Evolutionary conservation across 2,329 filamentous ascomycete species (phyloP), one percentile per base, ranked within the genome.

Genomic region (Aspergillus felis): DNA sequence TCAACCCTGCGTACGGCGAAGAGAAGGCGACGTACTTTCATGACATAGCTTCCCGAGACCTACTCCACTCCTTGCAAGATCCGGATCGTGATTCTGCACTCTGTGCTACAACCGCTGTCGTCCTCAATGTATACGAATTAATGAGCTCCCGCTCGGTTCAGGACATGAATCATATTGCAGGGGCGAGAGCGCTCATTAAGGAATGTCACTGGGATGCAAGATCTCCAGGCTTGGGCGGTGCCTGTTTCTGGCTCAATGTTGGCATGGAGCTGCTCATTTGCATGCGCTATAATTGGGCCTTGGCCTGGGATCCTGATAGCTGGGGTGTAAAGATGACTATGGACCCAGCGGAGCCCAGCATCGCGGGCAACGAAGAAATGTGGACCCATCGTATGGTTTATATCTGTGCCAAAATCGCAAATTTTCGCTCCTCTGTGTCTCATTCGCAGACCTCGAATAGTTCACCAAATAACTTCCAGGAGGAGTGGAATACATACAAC

Each of bases 221-320:
- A 60, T 89, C 89, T 38, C 83, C 82, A 1, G 92, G 92, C 0
- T 85, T 96, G 22, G 92, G 91, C 0, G 85, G 87, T 0, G 91
- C 92, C 1, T 97, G 92, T 72, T 97, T 97, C 76, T 97, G 93
- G 92, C 80, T 97, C 41, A 96, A 95, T 66, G 87, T 96, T 17
- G 89, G 88, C 17, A 89, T 96, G 82, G 93, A 97, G 71, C 80
- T 97, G n/a, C 79, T 97, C 28, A 91, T 86, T 61, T 96, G 92
- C 71, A 79, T 97, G 17, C 88, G 91, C 63, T 91, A 91, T 74
- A 92, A 93, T 70, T 96, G 90, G 89, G 84, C 87, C 63, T 85
- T 91, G 12, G 87, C 90, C 0, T 96, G 92, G 91, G 87, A 96
- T 54, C 92, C 92, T 0, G 91, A 96, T 65, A 85, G 90, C 10